phyloP scores from a whole-genome alignment of 805 yeast species.

The Sungouiozyma ichnusensis region DNA sequence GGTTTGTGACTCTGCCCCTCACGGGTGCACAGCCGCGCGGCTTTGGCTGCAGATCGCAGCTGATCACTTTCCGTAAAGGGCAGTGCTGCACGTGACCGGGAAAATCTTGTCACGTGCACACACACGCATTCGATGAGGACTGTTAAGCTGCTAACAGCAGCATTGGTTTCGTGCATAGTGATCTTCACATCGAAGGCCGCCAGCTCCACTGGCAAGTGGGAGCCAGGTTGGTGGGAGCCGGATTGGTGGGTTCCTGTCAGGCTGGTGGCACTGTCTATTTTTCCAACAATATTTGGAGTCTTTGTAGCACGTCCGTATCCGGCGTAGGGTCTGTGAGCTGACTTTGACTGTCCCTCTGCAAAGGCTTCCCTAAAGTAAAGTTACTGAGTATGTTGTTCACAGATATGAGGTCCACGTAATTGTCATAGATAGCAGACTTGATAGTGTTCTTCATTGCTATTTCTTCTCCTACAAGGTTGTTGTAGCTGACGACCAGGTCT shows the following conservation, averaged over 20 bases:
- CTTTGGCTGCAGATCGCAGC: background rate
- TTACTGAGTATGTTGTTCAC: constrained; percentile 42
- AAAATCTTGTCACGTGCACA: too few species aligned
- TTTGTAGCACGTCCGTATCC: background rate
- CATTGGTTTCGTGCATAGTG: too few species aligned
- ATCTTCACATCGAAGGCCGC: too few species aligned
- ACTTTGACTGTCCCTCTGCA: too few species aligned
- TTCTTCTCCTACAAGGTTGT: constrained; percentile 20
- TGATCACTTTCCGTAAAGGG: too few species aligned
- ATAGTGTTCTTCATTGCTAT: constrained; percentile 34
- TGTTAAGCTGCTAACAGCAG: too few species aligned
- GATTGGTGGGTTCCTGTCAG: background rate
- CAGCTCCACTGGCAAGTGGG: too few species aligned
- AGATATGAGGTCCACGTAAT: constrained; percentile 62
- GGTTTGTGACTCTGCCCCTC: background rate
- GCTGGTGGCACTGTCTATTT: too few species aligned
- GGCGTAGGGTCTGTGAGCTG: background rate
- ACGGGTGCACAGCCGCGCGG: background rate
- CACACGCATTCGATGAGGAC: too few species aligned
- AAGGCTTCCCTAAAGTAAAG: background rate
- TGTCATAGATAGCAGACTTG: constrained; percentile 63
- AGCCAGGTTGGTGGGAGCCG: too few species aligned
- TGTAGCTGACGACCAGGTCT: constrained; percentile 20
- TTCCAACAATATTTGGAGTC: too few species aligned
- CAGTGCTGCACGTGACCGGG: too few species aligned